Percentiles rank a stretch among this genome's conserved stretches.
phyloP scores from a whole-genome alignment of 805 yeast genomes.

The Candida oleophila region DNA sequence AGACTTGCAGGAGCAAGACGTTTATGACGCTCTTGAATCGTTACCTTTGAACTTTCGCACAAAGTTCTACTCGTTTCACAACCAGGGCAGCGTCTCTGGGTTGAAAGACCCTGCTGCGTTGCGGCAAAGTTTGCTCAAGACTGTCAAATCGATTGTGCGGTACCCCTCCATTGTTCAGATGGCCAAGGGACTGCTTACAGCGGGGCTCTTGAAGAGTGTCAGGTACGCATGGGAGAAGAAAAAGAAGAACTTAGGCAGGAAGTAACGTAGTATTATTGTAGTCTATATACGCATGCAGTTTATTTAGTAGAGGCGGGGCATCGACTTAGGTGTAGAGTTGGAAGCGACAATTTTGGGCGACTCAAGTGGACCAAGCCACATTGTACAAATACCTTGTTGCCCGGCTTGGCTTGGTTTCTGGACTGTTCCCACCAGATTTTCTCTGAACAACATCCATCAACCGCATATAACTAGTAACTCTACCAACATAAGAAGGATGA shows the following conservation, averaged over 20 bases:
- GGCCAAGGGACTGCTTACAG: slow-evolving; percentile 80
- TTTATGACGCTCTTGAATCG: slow-evolving; percentile 26
- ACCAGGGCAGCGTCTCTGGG: not conserved
- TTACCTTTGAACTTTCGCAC: slow-evolving; percentile 52
- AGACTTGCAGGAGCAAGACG: slow-evolving; percentile 13
- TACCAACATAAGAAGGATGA: too few species aligned
- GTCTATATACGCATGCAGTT: too few species aligned
- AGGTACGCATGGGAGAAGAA: slow-evolving; percentile 76
- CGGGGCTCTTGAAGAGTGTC: slow-evolving; percentile 71
- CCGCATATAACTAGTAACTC: too few species aligned
- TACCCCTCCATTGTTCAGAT: slow-evolving; percentile 76
- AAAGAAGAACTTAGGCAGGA: slow-evolving; percentile 19
- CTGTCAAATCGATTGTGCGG: slow-evolving; percentile 47
- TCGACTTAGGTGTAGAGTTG: too few species aligned
- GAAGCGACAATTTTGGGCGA: too few species aligned
- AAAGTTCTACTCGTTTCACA: slow-evolving; percentile 26
- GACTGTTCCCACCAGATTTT: too few species aligned
- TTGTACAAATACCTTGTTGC: too few species aligned
- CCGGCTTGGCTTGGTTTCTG: too few species aligned
- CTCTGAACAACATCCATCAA: too few species aligned
- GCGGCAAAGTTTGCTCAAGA: slow-evolving; percentile 16
- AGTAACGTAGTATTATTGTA: not conserved
- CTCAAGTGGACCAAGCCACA: too few species aligned
- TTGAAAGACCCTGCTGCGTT: slow-evolving; percentile 14
- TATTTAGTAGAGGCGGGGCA: too few species aligned